Evolutionary conservation across 257 asterid genomes (phyloP).

Genomic region (Nicotiana undulata): DNA sequence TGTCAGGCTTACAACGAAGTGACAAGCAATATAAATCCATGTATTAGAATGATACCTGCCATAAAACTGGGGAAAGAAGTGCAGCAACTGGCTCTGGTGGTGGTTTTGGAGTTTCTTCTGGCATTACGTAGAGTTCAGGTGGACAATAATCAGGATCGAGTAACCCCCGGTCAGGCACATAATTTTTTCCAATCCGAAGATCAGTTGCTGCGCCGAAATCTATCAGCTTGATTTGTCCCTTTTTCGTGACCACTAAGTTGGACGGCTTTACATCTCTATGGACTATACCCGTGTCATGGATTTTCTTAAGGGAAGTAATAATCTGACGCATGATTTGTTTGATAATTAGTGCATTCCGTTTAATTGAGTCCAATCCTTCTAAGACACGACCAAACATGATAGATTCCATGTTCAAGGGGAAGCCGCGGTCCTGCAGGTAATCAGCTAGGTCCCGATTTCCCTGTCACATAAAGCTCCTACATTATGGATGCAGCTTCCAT

Average conservation of each 20-base stretch:
- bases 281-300: constrained; percentile 81
- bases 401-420: constrained; percentile 80
- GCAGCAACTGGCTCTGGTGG: constrained; percentile 99
- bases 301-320: constrained; percentile 77
- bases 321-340: constrained; percentile 95
- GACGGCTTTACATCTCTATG: constrained; percentile 97
- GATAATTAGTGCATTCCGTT: constrained; percentile 80
- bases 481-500: not conserved
- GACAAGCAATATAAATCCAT: not conserved
- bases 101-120: constrained; percentile 94
- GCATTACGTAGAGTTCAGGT: constrained; percentile 95
- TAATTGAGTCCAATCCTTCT: constrained; percentile 53
- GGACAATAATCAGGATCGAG: constrained; percentile 97
- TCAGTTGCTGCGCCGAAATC: constrained; percentile 99
- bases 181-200: constrained; percentile 91
- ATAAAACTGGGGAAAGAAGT: constrained; percentile 73
- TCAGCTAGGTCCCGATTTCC: constrained; percentile 90
- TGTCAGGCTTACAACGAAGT: not conserved
- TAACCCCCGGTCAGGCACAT: constrained; percentile 63
- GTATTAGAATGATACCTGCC: constrained; percentile 52
- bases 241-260: constrained; percentile 88
- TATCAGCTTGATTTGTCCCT: constrained; percentile 79
- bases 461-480: constrained; percentile 34
- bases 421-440: constrained; percentile 73
- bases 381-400: constrained; percentile 82